phyloP scores from a whole-genome alignment of 2,329 filamentous ascomycete species.

The Monosporascus sp. region DNA sequence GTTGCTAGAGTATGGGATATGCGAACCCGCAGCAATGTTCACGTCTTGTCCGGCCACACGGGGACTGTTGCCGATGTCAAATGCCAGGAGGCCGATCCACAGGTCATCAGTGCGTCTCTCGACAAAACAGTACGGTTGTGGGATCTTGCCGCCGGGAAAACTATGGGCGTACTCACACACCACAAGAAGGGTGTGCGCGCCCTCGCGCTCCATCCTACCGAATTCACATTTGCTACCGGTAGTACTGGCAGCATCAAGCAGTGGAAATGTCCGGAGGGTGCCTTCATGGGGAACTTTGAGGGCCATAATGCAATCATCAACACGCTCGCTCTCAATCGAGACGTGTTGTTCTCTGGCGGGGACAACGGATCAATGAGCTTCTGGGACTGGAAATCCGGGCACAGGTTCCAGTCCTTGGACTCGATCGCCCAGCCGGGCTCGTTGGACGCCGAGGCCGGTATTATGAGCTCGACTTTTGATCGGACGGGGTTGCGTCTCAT shows the following conservation, averaged over 20 bases:
- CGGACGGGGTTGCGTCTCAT: constrained; percentile 83
- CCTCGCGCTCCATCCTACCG: constrained; percentile 77
- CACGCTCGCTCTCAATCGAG: constrained; percentile 85
- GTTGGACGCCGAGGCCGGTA: constrained; percentile 86
- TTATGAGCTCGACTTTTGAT: constrained; percentile 94
- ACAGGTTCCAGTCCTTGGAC: constrained; percentile 85
- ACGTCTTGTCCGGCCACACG: constrained; percentile 87
- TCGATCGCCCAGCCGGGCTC: constrained; percentile 92
- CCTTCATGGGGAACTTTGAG: constrained; percentile 99
- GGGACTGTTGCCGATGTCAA: constrained; percentile 84
- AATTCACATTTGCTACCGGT: constrained; percentile 93
- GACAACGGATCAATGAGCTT: constrained; percentile 97
- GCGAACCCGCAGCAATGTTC: constrained; percentile 91
- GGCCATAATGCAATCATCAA: constrained; percentile 97
- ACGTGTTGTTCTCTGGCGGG: constrained; percentile 89
- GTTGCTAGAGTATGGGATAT: constrained; percentile 98
- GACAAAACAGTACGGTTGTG: constrained; percentile 89
- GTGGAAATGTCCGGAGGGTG: constrained; percentile 97
- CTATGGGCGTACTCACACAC: constrained; percentile 92
- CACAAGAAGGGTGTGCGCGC: constrained; percentile 96
- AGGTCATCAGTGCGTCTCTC: constrained; percentile 89
- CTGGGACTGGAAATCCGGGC: constrained; percentile 98
- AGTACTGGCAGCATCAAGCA: constrained; percentile 96
- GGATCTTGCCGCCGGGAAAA: constrained; percentile 94
- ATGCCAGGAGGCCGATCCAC: constrained; percentile 93